Percentiles rank a stretch among this genome's conserved stretches.
Evolutionary conservation across 306 rosid genomes (phyloP).

Genomic region (Aeschynomene evenia): DNA sequence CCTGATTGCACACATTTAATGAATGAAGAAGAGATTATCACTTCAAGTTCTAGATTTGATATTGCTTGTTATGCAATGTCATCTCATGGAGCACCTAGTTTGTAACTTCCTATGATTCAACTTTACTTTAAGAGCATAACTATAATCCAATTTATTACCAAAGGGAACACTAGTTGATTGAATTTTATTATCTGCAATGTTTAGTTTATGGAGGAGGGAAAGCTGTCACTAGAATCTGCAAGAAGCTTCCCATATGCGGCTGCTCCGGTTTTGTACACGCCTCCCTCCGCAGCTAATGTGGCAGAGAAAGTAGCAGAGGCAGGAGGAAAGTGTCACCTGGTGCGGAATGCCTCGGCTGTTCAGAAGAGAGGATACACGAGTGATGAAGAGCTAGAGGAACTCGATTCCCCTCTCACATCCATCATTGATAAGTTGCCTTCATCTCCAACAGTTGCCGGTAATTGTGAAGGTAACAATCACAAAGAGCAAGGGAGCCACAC

Average conservation of each 20-base stretch:
- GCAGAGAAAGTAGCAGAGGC: slow-evolving; percentile 78
- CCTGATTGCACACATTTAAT: background rate
- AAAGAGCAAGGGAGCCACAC: slow-evolving; percentile 32
- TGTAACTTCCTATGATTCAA: background rate
- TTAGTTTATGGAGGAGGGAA: slow-evolving; percentile 63
- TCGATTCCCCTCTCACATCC: slow-evolving; percentile 69
- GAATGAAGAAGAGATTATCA: background rate
- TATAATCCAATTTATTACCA: background rate
- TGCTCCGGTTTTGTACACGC: slow-evolving; percentile 54
- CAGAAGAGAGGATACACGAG: slow-evolving; percentile 89
- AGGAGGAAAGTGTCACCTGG: slow-evolving; percentile 62
- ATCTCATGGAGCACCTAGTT: slow-evolving; percentile 3
- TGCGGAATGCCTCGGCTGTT: slow-evolving; percentile 56
- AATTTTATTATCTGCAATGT: slow-evolving; percentile 5
- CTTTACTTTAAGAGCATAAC: background rate
- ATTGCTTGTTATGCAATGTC: background rate
- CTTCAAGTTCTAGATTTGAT: background rate
- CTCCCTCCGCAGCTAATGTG: slow-evolving; percentile 66
- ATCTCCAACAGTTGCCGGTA: slow-evolving; percentile 37
- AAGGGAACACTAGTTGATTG: slow-evolving; percentile 2
- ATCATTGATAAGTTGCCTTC: slow-evolving; percentile 61
- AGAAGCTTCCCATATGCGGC: slow-evolving; percentile 78
- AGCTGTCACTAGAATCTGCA: slow-evolving; percentile 47
- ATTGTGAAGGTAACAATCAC: slow-evolving; percentile 43
- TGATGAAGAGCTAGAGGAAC: slow-evolving; percentile 91